Evolutionary conservation across 148 eudicot species (phyloP), one percentile per base, ranked within the genome.

Genomic region (Chenopodium berlandieri): DNA sequence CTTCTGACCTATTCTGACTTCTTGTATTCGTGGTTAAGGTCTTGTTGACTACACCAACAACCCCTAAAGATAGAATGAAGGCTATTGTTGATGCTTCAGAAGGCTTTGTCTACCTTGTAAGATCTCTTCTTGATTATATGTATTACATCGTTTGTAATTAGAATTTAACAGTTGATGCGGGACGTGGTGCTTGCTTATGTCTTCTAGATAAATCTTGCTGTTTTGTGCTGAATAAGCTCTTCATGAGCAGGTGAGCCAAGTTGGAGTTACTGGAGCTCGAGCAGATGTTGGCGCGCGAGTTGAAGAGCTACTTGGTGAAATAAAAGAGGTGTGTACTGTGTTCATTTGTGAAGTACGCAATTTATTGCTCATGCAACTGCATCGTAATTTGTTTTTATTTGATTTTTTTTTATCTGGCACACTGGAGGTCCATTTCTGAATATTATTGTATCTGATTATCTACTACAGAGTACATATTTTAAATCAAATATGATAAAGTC

Each of bases 261-360:
- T 92, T 80, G 98, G 98, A 80, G 98, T 95, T 47, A 92, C 97
- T 16, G 98, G 97, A 80, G 91, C 98, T 77, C 97, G 98, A 75
- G 82, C 91, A 74, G 86, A 89, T 79, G 98, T 95, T 27, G 90
- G 97, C 47, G 77, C 7, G 2, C 88, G 86, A 81, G 98, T 95
- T 81, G 85, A 91, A 84, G 78, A 87, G 71, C 94, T 95, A 65
- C 89, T 95, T 54, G 63, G 71, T 46, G 97, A 93, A 22, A 88
- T 95, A 71, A 93, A 92, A 86, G 89, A 92, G 98, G 98, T 23
- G 25, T 23, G 25, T 23, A 23, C 25, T 95, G 67, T 34, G 46
- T 76, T 67, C 20, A 70, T 72, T 78, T 73, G 31, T 70, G 54
- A 23, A 34, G 17, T 27, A 30, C 50, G 31, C 66, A 54, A 32